A percentile compares a stretch with the other conserved stretches of the same genome.
phyloP scores from a whole-genome alignment of 768 basidiomycete species.

The Coprinellus aureogranulatus region DNA sequence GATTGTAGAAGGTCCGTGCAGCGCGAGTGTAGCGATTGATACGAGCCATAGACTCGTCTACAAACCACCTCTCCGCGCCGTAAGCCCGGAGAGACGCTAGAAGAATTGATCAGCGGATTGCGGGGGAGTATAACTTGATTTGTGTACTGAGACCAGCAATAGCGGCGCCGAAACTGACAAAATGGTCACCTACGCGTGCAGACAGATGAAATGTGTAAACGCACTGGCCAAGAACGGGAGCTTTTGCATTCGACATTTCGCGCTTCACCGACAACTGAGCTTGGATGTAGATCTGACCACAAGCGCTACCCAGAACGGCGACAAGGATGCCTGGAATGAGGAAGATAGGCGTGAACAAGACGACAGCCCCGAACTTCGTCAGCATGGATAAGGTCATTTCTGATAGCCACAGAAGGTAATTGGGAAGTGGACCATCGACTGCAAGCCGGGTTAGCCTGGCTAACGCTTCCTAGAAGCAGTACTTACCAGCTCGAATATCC shows the following conservation, averaged over 20 bases:
- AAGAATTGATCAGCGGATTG: neutral
- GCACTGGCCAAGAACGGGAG: conserved; percentile 47
- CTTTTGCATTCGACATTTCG: conserved; percentile 42
- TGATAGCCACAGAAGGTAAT: conserved; percentile 24
- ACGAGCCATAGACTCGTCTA: conserved; percentile 39
- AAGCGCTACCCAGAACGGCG: conserved; percentile 13
- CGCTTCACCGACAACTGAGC: conserved; percentile 47
- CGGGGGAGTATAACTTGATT: neutral
- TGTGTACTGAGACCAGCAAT: conserved; percentile 50
- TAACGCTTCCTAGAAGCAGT: neutral
- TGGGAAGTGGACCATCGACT: conserved; percentile 47
- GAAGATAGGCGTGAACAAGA: conserved; percentile 42
- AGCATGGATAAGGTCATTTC: conserved; percentile 35
- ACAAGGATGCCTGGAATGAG: conserved; percentile 25
- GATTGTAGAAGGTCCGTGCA: conserved; percentile 46
- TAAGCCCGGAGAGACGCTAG: conserved; percentile 62
- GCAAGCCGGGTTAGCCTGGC: conserved; percentile 5
- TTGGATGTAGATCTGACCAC: conserved; percentile 39
- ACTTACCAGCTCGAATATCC: conserved; percentile 47
- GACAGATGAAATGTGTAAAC: conserved; percentile 23
- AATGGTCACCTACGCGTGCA: neutral
- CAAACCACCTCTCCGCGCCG: conserved; percentile 50
- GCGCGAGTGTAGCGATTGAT: conserved; percentile 51
- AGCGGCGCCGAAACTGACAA: conserved; percentile 49
- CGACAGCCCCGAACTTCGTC: conserved; percentile 40